These are phyloP conservation scores for Termitomyces sp. DNA, from an alignment of 768 basidiomycete species.

Conservation along the genomic window DNA sequence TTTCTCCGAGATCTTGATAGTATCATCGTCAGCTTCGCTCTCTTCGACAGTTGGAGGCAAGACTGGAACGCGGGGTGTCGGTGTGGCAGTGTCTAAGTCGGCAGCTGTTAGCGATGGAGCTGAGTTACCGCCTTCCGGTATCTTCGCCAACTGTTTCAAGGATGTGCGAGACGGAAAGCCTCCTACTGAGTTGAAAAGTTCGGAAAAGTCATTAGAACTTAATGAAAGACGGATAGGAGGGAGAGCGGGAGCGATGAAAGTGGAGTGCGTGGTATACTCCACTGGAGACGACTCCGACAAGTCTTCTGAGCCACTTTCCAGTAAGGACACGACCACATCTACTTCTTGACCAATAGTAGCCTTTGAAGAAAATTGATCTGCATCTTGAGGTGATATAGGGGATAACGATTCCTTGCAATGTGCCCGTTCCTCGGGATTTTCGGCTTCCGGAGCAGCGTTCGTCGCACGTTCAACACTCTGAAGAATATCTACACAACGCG, in stretches of 20 bases:
- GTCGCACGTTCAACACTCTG: constrained; percentile 69
- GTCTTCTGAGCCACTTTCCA: constrained; percentile 39
- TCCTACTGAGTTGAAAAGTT: constrained; percentile 57
- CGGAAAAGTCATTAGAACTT: constrained; percentile 76
- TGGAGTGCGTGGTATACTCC: constrained; percentile 61
- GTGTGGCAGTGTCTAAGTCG: constrained; percentile 20
- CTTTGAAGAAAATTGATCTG: constrained; percentile 5
- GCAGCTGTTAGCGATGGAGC: constrained; percentile 29
- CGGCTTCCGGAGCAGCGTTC: constrained; percentile 60
- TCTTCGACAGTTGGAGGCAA: constrained; percentile 10
- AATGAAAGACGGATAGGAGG: constrained; percentile 92
- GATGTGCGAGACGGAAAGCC: constrained; percentile 42
- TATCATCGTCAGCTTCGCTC: constrained; percentile 11
- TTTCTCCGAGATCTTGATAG: constrained; percentile 6
- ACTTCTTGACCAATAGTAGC: constrained; percentile 12
- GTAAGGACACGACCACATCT: constrained; percentile 20
- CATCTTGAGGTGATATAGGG: constrained; percentile 41
- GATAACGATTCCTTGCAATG: constrained; percentile 19
- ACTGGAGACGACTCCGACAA: constrained; percentile 55
- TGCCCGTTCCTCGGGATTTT: constrained; percentile 21
- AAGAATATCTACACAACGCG: constrained; percentile 65
- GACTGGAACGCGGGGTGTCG: constrained; percentile 20
- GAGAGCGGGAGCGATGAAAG: constrained; percentile 81
- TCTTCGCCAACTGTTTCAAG: constrained; percentile 40
- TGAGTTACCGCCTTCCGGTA: constrained; percentile 28